phyloP scores from a whole-genome alignment of 345 rosid species.

The Abelmoschus esculentus region DNA sequence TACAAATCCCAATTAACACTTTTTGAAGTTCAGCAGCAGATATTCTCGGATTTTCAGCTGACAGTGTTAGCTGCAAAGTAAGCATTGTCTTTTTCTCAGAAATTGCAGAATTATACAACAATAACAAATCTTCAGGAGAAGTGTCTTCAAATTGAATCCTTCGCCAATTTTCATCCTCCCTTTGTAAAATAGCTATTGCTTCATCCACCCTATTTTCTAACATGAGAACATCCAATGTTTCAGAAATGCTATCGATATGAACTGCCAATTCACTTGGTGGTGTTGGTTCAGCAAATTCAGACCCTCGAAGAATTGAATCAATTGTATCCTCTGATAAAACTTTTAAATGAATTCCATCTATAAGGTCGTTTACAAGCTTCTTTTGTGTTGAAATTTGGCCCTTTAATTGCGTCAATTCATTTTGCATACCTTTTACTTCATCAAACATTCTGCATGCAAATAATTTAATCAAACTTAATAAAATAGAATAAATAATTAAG shows the following conservation, averaged over 20 bases:
- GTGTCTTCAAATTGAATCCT: slow-evolving; percentile 21
- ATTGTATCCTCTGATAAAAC: slow-evolving; percentile 25
- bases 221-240: slow-evolving; percentile 36
- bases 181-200: slow-evolving; percentile 32
- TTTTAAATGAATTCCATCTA: slow-evolving; percentile 23
- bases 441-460: slow-evolving; percentile 36
- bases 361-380: slow-evolving; percentile 34
- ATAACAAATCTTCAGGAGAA: slow-evolving; percentile 15
- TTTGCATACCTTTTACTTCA: slow-evolving; percentile 35
- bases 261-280: slow-evolving; percentile 23
- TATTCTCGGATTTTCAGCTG: slow-evolving; percentile 45
- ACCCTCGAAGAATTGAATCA: slow-evolving; percentile 21
- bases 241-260: slow-evolving; percentile 28
- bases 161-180: slow-evolving; percentile 31
- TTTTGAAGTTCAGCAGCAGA: slow-evolving; percentile 49
- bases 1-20: slow-evolving; percentile 37
- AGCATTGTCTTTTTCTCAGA: slow-evolving; percentile 35
- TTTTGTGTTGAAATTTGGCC: slow-evolving; percentile 36
- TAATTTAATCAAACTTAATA: not conserved
- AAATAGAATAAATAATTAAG: not conserved
- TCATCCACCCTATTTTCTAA: slow-evolving; percentile 42
- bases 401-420: slow-evolving; percentile 36
- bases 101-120: slow-evolving; percentile 25
- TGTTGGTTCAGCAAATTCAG: slow-evolving; percentile 21
- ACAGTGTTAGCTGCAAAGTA: slow-evolving; percentile 25